Base-by-base conservation (phyloP, 208 protist species). In the Leishmania turanica region DNA sequence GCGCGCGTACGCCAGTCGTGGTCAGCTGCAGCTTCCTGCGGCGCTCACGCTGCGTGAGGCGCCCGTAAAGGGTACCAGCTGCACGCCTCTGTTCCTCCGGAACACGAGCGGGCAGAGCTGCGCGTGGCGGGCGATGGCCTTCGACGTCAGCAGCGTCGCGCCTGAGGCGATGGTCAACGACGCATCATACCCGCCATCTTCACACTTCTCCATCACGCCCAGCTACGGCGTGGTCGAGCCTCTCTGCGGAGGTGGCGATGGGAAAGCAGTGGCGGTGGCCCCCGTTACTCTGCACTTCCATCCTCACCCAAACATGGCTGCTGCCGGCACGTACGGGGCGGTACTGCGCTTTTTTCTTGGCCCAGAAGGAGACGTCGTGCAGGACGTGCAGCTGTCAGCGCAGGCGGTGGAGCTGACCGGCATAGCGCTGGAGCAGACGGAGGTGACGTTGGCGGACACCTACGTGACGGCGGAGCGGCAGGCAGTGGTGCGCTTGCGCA, bases 381-480 rank as follows among this genome's bases (percentile, higher is more conserved):
- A 98, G 83, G 87, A 93, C 73, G 81, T 98, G 49, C 79, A 54
- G 5, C 62, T 98, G 17, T 71, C 75, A 19, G 98, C 95, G 47
- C 68, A 64, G 15, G 91, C 87, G 24, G 45, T 88, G 17, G 96
- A 98, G 81, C 79, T 99, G 3, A 77, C 83, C 64, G 91, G 82
- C 56, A 72, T 99, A 7, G 74, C 75, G 34, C 83, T 99, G 42
- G 92, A 98, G 47, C 80, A 77, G 56, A 76, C 24, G 27, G 75
- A 76, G 31, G 66, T 99, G n/a, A 76, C 81, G 34, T 91, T 99
- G 47, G 86, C 88, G 1, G 88, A 91, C 53, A 99, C 97, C 2
- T 99, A 97, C 88, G 97, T 99, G 47, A 95, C 94, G 51, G 91
- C 97, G 31, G 89, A 96, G 82, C 94, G 93, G 47, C 94, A 98